Base-by-base conservation (phyloP, 768 basidiomycete species). In the Naematelia encephala region DNA sequence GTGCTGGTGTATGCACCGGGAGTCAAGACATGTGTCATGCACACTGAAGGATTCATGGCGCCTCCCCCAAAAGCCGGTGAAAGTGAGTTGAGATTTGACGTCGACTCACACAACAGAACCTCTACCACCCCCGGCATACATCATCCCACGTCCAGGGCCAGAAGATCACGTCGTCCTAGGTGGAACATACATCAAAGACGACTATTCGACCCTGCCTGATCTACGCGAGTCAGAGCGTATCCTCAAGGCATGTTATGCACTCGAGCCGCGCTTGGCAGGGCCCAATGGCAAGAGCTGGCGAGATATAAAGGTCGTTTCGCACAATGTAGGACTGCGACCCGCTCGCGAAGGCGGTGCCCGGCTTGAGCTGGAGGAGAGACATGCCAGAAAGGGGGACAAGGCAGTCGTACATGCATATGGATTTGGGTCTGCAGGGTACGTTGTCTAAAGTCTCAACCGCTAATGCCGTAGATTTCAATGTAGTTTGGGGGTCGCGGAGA, bases 1-100 rank as follows among this genome's bases (percentile, higher is more conserved):
- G 85, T 92, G 8, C 74, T 91, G 16, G 80, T 93, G 21, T 77
- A 83, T 39, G 88, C 89, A 1, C 85, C 86, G 0, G 82, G 82
- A 78, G 79, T 89, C 46, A 81, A 78, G 45, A 79, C 80, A 56
- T 65, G 66, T 59, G 57, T 25, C 46, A 72, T 59, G 79, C 64
- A 61, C 19, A 62, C 61, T 13, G 68, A 69, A 16, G 57, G 65
- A 21, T 60, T 64, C 59, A 54, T 47, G 21, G 54, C 57, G 1
- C 16, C 26, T 25, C 50, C 48, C 5, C 54, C 22, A 16, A 45
- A 14, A 46, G 19, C 21, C 25, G 26, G 43, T 46, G 39, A 22
- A 39, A 16, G 34, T 39, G 8, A 39, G 34, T 39, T 16, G 19
- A 42, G 21, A 12, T 42, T 23, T 29, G 13, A 54, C 22, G 2